Evolutionary conservation across 140 eudicot genomes (phyloP), one percentile per base, ranked within the genome.

Genomic region (Senecio squalidus): DNA sequence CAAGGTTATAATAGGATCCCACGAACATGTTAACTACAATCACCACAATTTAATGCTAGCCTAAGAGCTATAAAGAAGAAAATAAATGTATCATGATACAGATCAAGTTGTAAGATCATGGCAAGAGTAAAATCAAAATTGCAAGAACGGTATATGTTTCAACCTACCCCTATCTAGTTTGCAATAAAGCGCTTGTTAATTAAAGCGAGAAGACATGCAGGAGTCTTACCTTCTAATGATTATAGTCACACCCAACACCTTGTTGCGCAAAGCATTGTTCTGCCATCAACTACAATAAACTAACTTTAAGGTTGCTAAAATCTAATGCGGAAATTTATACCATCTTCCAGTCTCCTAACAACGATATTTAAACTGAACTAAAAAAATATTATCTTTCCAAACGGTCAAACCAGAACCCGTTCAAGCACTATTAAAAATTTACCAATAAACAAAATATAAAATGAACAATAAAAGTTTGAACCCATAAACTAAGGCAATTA

Each of bases 251-350:
- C n/a, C n/a, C 46, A 62, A 28, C 17, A 62, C 18, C 40, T 40
- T 30, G 18, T 31, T 18, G 56, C 23, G 0, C 56, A 21, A 55
- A 40, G 27, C 72, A 54, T 29, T 29, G 11, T 29, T 54, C 63
- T 22, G 25, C 21, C 64, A 41, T 55, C 55, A 56, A 33, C 50
- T 44, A 67, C 23, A 67, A 30, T 15, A 67, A 67, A 46, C 58
- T 56, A 57, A 45, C 65, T 40, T 44, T 41, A 66, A 18, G 27
- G 25, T 29, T 24, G 66, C 55, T 16, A 67, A 43, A 6, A 24
- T 18, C 59, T 40, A 39, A 14, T 27, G 0, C 27, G 11, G 21
- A 53, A 11, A 27, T 27, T 26, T 26, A 33, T 24, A 48, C 24
- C 48, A 30, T 17, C 11, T 8, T 62, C 24, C 47, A 25, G 53